Percentiles rank a stretch among this genome's conserved stretches.
phyloP scores from a whole-genome alignment of 495 filamentous ascomycete species.

The Tetracladium marchalianum region DNA sequence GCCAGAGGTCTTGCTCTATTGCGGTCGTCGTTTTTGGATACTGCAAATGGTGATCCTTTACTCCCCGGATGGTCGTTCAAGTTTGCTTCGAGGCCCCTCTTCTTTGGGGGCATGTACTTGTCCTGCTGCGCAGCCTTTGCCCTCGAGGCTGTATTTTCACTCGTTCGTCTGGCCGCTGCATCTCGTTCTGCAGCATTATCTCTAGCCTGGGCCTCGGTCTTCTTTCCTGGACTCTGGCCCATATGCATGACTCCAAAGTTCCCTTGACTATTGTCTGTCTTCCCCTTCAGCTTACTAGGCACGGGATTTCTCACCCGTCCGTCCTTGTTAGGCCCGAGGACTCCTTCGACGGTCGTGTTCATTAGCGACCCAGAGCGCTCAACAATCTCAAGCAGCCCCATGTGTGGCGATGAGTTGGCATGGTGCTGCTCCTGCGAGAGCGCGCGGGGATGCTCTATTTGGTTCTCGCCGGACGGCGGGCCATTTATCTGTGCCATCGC shows the following conservation, averaged over 20 bases:
- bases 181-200: constrained; percentile 41
- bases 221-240: constrained; percentile 31
- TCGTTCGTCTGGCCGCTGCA: constrained; percentile 30
- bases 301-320: constrained; percentile 47
- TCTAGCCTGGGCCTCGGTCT: constrained; percentile 31
- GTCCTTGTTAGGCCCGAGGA: constrained; percentile 26
- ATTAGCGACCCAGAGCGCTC: constrained; percentile 10
- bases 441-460: constrained; percentile 2
- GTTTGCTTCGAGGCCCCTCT: constrained; percentile 30
- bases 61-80: constrained; percentile 22
- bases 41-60: constrained; percentile 18
- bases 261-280: constrained; percentile 45
- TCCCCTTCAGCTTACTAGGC: constrained; percentile 46
- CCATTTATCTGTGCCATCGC: constrained; percentile 14
- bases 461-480: constrained; percentile 13
- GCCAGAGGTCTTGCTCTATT: constrained; percentile 24
- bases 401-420: constrained; percentile 13
- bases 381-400: constrained; percentile 16
- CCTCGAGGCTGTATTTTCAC: constrained; percentile 42
- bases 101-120: constrained; percentile 38
- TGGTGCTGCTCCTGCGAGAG: constrained; percentile 3
- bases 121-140: constrained; percentile 41
- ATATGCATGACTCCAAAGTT: constrained; percentile 51
- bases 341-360: constrained; percentile 22
- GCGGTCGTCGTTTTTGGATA: constrained; percentile 14